phyloP scores from a whole-genome alignment of 2,329 filamentous ascomycete genomes.

The Cordyceps farinosa region DNA sequence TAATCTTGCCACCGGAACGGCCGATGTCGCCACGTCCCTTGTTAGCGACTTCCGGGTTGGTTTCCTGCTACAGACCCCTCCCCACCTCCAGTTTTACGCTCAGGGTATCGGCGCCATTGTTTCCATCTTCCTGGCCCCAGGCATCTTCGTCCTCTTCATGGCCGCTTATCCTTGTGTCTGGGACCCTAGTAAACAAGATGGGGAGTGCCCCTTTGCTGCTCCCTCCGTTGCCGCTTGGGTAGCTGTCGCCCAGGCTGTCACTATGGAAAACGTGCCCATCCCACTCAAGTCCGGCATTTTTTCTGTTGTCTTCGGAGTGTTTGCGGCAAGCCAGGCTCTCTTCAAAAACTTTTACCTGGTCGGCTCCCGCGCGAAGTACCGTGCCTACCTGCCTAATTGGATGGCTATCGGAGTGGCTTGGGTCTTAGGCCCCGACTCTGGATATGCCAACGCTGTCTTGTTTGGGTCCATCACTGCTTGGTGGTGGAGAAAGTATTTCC shows the following conservation, averaged over 20 bases:
- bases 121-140: slow-evolving; percentile 63
- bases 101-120: slow-evolving; percentile 61
- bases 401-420: slow-evolving; percentile 60
- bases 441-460: slow-evolving; percentile 55
- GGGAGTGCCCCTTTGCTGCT: slow-evolving; percentile 54
- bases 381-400: slow-evolving; percentile 59
- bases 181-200: slow-evolving; percentile 39
- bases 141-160: slow-evolving; percentile 65
- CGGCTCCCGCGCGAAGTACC: slow-evolving; percentile 50
- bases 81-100: slow-evolving; percentile 63
- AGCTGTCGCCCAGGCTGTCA: slow-evolving; percentile 61
- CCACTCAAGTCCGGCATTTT: slow-evolving; percentile 54
- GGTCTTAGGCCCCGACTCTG: slow-evolving; percentile 50
- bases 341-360: slow-evolving; percentile 52
- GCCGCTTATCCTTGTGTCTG: slow-evolving; percentile 67
- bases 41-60: slow-evolving; percentile 65
- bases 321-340: slow-evolving; percentile 49
- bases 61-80: slow-evolving; percentile 62
- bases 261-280: slow-evolving; percentile 53
- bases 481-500: slow-evolving; percentile 52
- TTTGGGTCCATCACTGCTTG: slow-evolving; percentile 52
- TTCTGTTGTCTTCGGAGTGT: slow-evolving; percentile 50
- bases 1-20: slow-evolving; percentile 52
- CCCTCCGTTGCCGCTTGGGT: slow-evolving; percentile 65
- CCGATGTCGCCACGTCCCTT: slow-evolving; percentile 50